Conservation (phyloP, 345 rosid genomes). For the Bruguiera parviflora region DNA sequence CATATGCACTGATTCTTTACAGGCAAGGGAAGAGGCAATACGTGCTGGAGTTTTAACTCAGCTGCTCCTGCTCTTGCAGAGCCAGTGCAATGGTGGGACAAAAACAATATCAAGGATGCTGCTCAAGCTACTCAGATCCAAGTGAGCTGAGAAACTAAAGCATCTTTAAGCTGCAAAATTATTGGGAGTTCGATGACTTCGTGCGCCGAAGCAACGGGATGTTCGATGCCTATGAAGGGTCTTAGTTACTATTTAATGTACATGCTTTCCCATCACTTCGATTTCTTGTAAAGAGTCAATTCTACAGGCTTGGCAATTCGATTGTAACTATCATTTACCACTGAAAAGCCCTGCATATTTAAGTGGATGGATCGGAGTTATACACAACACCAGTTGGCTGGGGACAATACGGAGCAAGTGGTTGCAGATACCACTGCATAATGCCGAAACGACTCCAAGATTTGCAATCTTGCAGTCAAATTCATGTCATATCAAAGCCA, state of each 20-base stretch:
- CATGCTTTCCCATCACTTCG: background rate
- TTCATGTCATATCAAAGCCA: too few relatives aligned
- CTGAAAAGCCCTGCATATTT: background rate
- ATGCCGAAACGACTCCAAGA: too few relatives aligned
- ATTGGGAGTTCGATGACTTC: background rate
- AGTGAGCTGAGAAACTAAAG: constrained; percentile 27
- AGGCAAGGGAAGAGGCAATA: constrained; percentile 53
- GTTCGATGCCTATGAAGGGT: background rate
- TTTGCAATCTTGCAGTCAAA: too few relatives aligned
- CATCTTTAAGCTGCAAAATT: constrained; percentile 6
- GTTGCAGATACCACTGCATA: too few relatives aligned
- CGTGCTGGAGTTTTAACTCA: constrained; percentile 43
- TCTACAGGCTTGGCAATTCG: background rate
- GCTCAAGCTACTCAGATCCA: constrained; percentile 52
- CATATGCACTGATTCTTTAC: constrained; percentile 38
- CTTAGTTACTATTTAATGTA: constrained; percentile 2
- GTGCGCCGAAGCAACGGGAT: background rate
- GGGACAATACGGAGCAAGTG: too few relatives aligned
- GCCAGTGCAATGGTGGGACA: constrained; percentile 53
- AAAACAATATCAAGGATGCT: constrained; percentile 46
- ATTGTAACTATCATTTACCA: background rate
- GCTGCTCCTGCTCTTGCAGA: constrained; percentile 52
- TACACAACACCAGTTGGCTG: too few relatives aligned
- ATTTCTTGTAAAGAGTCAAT: constrained; percentile 12
- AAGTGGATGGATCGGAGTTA: background rate